phyloP scores from a whole-genome alignment of 2,329 filamentous ascomycete species.

The Monilinia fructigena region DNA sequence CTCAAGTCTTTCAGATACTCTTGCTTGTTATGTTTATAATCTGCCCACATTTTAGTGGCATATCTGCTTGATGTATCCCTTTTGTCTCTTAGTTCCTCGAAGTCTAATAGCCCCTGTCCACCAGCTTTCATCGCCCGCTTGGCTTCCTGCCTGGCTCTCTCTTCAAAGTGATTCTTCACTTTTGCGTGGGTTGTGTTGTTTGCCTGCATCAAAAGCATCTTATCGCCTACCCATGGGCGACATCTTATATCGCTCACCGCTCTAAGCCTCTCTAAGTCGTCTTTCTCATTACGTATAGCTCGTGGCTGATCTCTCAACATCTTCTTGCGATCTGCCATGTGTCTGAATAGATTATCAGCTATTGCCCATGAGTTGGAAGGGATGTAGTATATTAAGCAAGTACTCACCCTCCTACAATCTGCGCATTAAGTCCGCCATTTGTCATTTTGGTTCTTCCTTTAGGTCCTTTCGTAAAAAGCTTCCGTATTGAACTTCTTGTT shows the following conservation, averaged over 20 bases:
- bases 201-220: slow-evolving; percentile 1
- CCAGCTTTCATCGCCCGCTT: not conserved
- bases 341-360: not conserved
- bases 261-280: not conserved
- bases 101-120: not conserved
- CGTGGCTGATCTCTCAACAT: not conserved
- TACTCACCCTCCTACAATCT: not conserved
- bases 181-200: not conserved
- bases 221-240: not conserved
- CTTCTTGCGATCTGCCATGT: not conserved
- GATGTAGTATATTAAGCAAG: not conserved
- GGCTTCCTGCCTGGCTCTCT: not conserved
- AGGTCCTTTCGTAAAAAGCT: not conserved
- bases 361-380: not conserved
- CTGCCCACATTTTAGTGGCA: slow-evolving; percentile 3
- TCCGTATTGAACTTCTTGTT: not conserved
- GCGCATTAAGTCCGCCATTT: slow-evolving; percentile 2
- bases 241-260: not conserved
- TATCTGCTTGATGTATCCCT: not conserved
- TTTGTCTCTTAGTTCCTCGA: not conserved
- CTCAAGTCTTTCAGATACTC: not conserved
- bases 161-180: not conserved
- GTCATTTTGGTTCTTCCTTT: not conserved
- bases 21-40: not conserved
- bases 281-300: not conserved